Percentiles rank a stretch among this genome's conserved stretches.
phyloP scores from a whole-genome alignment of 139 green algal genomes.

The Dunaliella primolecta region DNA sequence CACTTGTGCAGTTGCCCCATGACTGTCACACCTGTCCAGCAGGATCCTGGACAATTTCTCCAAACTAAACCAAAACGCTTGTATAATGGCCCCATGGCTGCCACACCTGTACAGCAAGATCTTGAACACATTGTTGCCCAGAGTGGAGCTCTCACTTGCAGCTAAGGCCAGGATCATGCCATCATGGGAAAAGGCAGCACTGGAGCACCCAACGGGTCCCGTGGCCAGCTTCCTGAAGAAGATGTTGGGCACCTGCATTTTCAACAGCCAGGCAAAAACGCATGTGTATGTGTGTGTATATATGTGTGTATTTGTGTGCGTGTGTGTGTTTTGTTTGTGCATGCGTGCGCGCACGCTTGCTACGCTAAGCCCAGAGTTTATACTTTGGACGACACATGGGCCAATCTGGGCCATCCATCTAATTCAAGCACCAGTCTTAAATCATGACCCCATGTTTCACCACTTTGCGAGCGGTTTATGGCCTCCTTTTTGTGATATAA shows the following conservation, averaged over 20 bases:
- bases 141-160: not conserved
- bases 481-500: too few species aligned
- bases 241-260: slow-evolving; percentile 35
- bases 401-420: not conserved
- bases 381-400: too few species aligned
- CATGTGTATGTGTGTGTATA: not conserved
- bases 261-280: not conserved
- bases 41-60: too few species aligned
- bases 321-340: not conserved
- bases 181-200: slow-evolving; percentile 28
- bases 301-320: not conserved
- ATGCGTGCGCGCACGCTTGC: not conserved
- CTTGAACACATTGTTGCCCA: not conserved
- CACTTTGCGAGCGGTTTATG: too few species aligned
- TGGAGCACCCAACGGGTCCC: slow-evolving; percentile 14
- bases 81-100: too few species aligned
- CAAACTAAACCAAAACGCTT: too few species aligned
- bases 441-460: too few species aligned
- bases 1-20: too few species aligned
- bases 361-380: too few species aligned
- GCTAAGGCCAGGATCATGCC: slow-evolving; percentile 24
- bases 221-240: slow-evolving; percentile 19
- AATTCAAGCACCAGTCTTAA: too few species aligned
- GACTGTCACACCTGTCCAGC: too few species aligned
- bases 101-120: slow-evolving; percentile 11